Conservation (phyloP, 73 alveolate species). For the Tetrahymena malaccensis region DNA sequence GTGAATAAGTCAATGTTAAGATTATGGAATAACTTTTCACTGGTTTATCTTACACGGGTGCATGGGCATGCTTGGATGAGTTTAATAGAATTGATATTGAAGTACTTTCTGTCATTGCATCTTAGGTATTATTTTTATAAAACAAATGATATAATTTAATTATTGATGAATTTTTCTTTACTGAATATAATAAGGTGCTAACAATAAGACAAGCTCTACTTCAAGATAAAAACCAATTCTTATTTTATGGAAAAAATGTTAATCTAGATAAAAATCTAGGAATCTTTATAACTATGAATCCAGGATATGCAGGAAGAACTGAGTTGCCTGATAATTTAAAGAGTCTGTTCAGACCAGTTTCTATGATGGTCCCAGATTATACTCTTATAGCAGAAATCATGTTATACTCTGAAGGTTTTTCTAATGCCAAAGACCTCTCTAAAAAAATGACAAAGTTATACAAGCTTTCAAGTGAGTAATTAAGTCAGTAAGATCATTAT, state of each 20-base stretch:
- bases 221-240: conserved; percentile 3
- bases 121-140: conserved; percentile 53
- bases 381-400: conserved; percentile 55
- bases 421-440: conserved; percentile 48
- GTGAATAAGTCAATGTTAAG: conserved; percentile 89
- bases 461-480: conserved; percentile 70
- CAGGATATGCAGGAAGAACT: conserved; percentile 69
- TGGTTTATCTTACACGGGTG: conserved; percentile 68
- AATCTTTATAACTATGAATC: conserved; percentile 62
- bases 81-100: conserved; percentile 94
- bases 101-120: conserved; percentile 93
- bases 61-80: conserved; percentile 98
- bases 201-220: conserved; percentile 23
- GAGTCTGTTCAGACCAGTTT: conserved; percentile 61
- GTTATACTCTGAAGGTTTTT: conserved; percentile 49
- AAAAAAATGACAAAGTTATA: conserved; percentile 32
- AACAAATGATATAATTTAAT: conserved; percentile 47
- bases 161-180: neutral
- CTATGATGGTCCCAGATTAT: conserved; percentile 67
- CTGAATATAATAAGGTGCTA: neutral
- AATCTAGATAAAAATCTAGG: conserved; percentile 54
- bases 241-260: conserved; percentile 67
- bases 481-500: conserved; percentile 78
- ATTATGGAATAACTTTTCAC: conserved; percentile 90
- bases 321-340: conserved; percentile 73